These are phyloP conservation scores for Lentinula edodes DNA, from an alignment of 768 basidiomycete species.

Conservation along the genomic window DNA sequence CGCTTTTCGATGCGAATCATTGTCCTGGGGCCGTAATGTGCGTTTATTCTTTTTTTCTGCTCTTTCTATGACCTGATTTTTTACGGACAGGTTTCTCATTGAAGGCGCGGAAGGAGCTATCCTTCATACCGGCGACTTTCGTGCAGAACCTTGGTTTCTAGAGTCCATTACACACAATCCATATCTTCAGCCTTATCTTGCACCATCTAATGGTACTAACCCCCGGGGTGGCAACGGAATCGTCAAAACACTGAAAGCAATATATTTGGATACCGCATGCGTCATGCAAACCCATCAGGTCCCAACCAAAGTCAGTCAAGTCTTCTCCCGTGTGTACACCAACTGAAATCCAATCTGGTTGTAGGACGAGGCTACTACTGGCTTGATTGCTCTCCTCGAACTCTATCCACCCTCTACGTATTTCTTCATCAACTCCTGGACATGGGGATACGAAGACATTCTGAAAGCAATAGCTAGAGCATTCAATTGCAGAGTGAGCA, in stretches of 20 bases:
- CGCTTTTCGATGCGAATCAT: conserved; percentile 87
- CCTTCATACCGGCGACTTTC: conserved; percentile 91
- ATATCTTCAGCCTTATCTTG: conserved; percentile 66
- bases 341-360: not conserved
- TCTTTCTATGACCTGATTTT: not conserved
- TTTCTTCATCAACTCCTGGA: conserved; percentile 94
- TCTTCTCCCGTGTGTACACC: not conserved
- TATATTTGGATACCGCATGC: conserved; percentile 80
- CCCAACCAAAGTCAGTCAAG: conserved; percentile 42
- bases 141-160: conserved; percentile 81
- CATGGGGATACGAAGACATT: conserved; percentile 94
- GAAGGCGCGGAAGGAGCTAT: conserved; percentile 65
- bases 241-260: conserved; percentile 55
- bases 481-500: conserved; percentile 56
- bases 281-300: conserved; percentile 46
- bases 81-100: conserved; percentile 68
- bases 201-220: conserved; percentile 17
- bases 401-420: conserved; percentile 57
- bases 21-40: conserved; percentile 94
- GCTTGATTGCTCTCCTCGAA: conserved; percentile 64
- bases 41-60: conserved; percentile 15
- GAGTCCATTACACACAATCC: conserved; percentile 64
- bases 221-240: conserved; percentile 11
- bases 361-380: conserved; percentile 61
- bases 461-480: conserved; percentile 66